A percentile compares a stretch with the other conserved stretches of the same genome.
These are phyloP conservation scores for Euryodendron excelsum DNA, from an alignment of 148 eudicot genomes.

Conservation along the genomic window DNA sequence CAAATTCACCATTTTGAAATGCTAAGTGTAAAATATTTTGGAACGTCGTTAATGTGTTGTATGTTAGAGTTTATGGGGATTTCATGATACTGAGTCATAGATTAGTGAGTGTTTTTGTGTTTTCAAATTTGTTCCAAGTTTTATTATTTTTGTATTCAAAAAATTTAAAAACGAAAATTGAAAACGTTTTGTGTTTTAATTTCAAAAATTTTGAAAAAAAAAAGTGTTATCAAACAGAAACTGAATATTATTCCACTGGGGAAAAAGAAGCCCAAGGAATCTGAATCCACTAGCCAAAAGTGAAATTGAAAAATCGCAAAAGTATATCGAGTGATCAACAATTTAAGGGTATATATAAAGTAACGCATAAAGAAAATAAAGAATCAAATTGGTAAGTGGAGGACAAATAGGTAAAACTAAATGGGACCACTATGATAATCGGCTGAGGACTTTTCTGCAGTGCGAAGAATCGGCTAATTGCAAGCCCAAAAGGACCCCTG, in stretches of 20 bases:
- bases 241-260: not conserved
- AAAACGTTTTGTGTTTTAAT: no score
- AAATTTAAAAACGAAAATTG: no score
- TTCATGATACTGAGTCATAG: no score
- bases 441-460: no score
- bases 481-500: not conserved
- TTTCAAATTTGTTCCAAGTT: no score
- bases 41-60: no score
- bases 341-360: not conserved
- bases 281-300: constrained; percentile 15
- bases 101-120: no score
- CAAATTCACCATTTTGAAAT: no score
- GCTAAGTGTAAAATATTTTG: no score
- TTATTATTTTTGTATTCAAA: no score
- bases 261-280: not conserved
- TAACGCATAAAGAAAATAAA: not conserved
- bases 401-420: not conserved
- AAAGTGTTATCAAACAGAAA: not conserved
- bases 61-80: no score
- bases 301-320: not conserved
- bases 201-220: not conserved
- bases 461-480: not conserved
- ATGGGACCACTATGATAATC: constrained; percentile 9
- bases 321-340: not conserved
- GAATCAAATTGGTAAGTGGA: constrained; percentile 17